A percentile compares a stretch with the other conserved stretches of the same genome.
Evolutionary conservation across 2,329 filamentous ascomycete species (phyloP).

Genomic region (Fusarium setosum): DNA sequence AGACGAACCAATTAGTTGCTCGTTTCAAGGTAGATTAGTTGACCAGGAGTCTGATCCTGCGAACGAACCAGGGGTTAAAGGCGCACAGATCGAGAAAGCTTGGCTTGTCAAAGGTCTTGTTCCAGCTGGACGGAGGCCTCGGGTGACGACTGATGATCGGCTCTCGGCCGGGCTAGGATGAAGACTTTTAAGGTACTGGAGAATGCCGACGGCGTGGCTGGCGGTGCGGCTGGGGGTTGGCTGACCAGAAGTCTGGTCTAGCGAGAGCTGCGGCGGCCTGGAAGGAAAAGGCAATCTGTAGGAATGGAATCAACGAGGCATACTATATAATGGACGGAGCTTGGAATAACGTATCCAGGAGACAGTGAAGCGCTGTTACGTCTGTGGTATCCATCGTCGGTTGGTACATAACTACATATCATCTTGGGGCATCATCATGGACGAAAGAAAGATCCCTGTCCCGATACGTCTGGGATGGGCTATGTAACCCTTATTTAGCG

Average conservation of each 20-base stretch:
- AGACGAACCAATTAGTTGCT: no score
- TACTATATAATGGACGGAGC: neutral
- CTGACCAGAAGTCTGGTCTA: neutral
- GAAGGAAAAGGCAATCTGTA: no score
- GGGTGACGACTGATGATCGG: neutral
- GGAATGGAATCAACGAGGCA: neutral
- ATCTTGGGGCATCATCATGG: neutral
- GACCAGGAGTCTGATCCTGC: neutral
- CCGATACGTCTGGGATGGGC: constrained; percentile 5
- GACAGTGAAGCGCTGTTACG: constrained; percentile 8
- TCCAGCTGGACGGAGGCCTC: neutral
- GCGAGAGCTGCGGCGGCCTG: no score
- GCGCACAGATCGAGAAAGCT: neutral
- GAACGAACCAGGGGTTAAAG: neutral
- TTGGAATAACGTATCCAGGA: constrained; percentile 2
- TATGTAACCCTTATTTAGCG: constrained; percentile 29
- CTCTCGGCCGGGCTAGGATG: neutral
- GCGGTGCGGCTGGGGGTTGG: constrained; percentile 1
- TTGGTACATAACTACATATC: neutral
- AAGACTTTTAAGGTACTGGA: neutral
- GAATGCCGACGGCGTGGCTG: neutral
- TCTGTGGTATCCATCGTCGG: neutral
- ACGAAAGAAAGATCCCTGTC: constrained; percentile 8
- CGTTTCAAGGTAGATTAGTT: no score
- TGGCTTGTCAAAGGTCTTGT: neutral